These are phyloP conservation scores for Nakaseomyces delphensis DNA, from an alignment of 1,139 yeast genomes.

Conservation along the genomic window DNA sequence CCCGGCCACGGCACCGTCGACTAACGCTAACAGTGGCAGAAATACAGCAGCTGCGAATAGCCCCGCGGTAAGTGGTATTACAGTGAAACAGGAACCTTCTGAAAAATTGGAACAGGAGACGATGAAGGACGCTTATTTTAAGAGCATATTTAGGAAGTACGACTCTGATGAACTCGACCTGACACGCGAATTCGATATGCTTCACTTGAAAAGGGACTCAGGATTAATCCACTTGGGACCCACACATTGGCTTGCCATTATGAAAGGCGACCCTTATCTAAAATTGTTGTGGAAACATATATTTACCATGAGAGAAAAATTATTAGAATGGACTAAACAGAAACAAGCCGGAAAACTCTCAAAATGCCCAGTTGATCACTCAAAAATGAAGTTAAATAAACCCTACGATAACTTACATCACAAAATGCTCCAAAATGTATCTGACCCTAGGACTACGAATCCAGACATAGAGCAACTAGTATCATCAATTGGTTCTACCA, in stretches of 20 bases:
- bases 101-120: not conserved
- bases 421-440: not conserved
- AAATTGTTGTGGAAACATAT: slow-evolving; percentile 45
- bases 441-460: not conserved
- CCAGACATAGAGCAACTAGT: not conserved
- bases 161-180: slow-evolving; percentile 35
- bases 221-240: slow-evolving; percentile 45
- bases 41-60: not conserved
- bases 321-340: slow-evolving; percentile 24
- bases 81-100: not conserved
- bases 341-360: slow-evolving; percentile 1
- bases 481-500: too few species aligned
- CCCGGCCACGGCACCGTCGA: slow-evolving; percentile 3
- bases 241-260: slow-evolving; percentile 45
- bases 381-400: not conserved
- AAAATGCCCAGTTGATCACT: slow-evolving; percentile 6
- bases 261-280: slow-evolving; percentile 44
- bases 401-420: not conserved
- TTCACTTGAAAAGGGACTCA: slow-evolving; percentile 39
- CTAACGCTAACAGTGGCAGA: not conserved
- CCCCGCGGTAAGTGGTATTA: not conserved
- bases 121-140: slow-evolving; percentile 1
- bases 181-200: slow-evolving; percentile 41
- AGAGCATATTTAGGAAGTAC: slow-evolving; percentile 14
- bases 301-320: slow-evolving; percentile 40